Percentiles rank a stretch among this genome's conserved stretches.
These are phyloP conservation scores for Mucor velutinosus DNA, from an alignment of 371 early-diverging fungal genomes.

Conservation along the genomic window DNA sequence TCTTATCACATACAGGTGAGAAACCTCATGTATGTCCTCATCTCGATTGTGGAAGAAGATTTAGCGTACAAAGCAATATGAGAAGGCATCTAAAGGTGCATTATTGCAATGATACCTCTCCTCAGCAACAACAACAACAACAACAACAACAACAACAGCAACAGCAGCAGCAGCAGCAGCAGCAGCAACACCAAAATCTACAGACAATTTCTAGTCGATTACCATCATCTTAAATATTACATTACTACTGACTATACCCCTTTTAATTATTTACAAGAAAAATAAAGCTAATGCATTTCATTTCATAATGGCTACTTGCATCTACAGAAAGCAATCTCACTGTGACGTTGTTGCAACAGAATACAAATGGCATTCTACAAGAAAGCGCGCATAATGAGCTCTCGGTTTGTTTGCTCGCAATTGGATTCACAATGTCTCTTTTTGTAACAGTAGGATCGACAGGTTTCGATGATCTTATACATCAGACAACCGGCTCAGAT, in stretches of 20 bases:
- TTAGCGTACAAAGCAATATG: slow-evolving; percentile 78
- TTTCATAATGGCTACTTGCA: neutral
- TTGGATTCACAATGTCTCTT: slow-evolving; percentile 14
- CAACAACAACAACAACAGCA: neutral
- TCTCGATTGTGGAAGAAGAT: slow-evolving; percentile 58
- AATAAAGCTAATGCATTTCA: neutral
- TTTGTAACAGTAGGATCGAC: slow-evolving; percentile 94
- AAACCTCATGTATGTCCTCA: slow-evolving; percentile 68
- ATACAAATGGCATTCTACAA: neutral
- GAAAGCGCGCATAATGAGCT: neutral
- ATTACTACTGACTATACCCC: neutral
- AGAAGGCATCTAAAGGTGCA: slow-evolving; percentile 65
- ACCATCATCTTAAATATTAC: neutral
- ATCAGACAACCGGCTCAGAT: slow-evolving; percentile 37
- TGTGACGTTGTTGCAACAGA: neutral
- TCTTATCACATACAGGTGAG: slow-evolving; percentile 76
- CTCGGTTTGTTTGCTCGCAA: neutral
- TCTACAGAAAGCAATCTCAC: neutral
- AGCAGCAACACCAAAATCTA: neutral
- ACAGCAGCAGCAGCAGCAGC: slow-evolving; percentile 3
- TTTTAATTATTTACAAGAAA: neutral
- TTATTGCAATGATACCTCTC: slow-evolving; percentile 1
- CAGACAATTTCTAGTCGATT: neutral
- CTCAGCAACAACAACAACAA: slow-evolving; percentile 1
- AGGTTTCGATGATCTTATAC: slow-evolving; percentile 78